These are phyloP conservation scores for Melanomma pulvis-pyrius DNA, from an alignment of 495 filamentous ascomycete genomes.

Conservation along the genomic window DNA sequence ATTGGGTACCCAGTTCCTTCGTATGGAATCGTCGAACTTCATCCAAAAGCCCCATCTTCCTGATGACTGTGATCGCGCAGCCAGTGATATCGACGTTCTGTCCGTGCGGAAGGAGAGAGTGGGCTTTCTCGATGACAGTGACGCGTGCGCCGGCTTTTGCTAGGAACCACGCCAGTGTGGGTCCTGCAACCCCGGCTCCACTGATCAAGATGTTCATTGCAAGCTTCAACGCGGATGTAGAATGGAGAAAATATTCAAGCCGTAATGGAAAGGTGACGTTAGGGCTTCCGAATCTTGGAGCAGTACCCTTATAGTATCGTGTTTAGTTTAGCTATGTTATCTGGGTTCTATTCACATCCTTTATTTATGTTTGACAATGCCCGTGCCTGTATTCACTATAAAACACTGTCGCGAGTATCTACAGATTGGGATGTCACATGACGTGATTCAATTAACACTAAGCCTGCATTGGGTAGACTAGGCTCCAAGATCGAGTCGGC, in stretches of 20 bases:
- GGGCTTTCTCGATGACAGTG: slow-evolving; percentile 48
- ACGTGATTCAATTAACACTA: too few species aligned
- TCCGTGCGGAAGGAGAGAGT: slow-evolving; percentile 42
- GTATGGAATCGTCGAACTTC: slow-evolving; percentile 37
- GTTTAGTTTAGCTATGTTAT: too few species aligned
- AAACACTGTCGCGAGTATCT: too few species aligned
- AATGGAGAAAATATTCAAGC: neutral
- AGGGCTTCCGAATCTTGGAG: too few species aligned
- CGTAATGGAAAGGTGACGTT: neutral
- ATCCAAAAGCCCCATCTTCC: slow-evolving; percentile 48
- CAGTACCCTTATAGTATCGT: too few species aligned
- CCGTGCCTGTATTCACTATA: too few species aligned
- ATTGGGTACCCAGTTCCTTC: slow-evolving; percentile 44
- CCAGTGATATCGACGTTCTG: slow-evolving; percentile 50
- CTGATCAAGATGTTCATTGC: slow-evolving; percentile 50
- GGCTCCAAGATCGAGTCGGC: too few species aligned
- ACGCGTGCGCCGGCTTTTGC: slow-evolving; percentile 34
- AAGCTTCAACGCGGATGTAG: neutral
- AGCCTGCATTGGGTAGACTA: too few species aligned
- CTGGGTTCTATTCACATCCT: too few species aligned
- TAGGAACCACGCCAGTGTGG: slow-evolving; percentile 50
- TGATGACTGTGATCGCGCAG: slow-evolving; percentile 45
- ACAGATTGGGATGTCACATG: too few species aligned
- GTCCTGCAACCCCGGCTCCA: slow-evolving; percentile 51
- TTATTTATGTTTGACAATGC: too few species aligned